Evolutionary conservation across 345 rosid genomes (phyloP), one percentile per base, ranked within the genome.

Genomic region (Camelina laxa): DNA sequence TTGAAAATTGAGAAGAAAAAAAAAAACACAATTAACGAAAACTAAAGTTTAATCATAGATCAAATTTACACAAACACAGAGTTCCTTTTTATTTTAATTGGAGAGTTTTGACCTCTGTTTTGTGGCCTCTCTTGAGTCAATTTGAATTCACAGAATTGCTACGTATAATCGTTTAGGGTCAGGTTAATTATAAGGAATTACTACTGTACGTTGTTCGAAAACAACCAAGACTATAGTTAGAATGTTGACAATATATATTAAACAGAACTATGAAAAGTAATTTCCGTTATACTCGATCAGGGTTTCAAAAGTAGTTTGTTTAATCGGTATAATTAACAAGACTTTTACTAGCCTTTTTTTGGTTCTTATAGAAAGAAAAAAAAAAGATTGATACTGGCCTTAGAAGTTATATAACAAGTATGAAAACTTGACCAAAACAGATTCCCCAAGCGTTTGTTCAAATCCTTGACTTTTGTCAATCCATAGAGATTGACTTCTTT

Each of bases 391-490:
- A 64, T 31, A 55, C 65, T 64, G 44, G 12, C 30, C 17, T 48
- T 66, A 49, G 33, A 61, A 61, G 59, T 61, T 33, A 33, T 6
- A 6, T 8, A 76, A 56, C 76, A 70, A 39, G 72, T 77, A 70
- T 77, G 76, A 77, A 77, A 70, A 15, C 49, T 57, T 77, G 80
- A 77, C 76, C 48, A 65, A 49, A 77, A 57, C 21, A 77, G 56
- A 70, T 77, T 57, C 80, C 45, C 56, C 15, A 1, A 57, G 20
- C 15, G 9, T 56, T 56, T 64, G 67, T 70, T 77, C 22, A 70
- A 70, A 39, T 24, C 35, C 75, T 19, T 48, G 72, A 77, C 53
- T 76, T 76, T 30, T 62, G 47, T 76, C 75, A 76, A 76, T 70
- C 19, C 72, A 39, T 39, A 57, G 20, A 45, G 24, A 5, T 63